Conservation (phyloP, 1,284 basidiomycete genomes). For the Peniophora sp. region DNA sequence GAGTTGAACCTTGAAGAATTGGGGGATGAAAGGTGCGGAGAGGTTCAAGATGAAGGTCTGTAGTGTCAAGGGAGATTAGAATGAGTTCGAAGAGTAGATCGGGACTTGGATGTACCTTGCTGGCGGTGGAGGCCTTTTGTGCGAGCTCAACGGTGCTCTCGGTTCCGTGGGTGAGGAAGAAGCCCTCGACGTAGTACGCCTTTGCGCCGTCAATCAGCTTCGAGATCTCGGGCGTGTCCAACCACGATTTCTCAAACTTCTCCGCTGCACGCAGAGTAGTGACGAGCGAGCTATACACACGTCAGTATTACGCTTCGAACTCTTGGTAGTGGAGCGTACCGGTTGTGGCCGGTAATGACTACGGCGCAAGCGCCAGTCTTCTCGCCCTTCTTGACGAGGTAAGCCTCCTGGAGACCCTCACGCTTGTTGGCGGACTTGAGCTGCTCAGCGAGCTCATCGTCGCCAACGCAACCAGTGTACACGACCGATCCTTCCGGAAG, state of each 20-base stretch:
- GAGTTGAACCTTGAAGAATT: conserved; percentile 87
- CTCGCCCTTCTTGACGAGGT: conserved; percentile 81
- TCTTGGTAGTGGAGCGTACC: conserved; percentile 37
- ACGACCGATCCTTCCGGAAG: conserved; percentile 88
- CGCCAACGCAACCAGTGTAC: conserved; percentile 92
- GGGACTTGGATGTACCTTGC: conserved; percentile 54
- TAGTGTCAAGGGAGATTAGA: conserved; percentile 1
- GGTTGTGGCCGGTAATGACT: conserved; percentile 88
- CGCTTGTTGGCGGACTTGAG: conserved; percentile 89
- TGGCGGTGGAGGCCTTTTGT: conserved; percentile 69
- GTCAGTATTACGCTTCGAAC: conserved; percentile 1
- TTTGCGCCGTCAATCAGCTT: conserved; percentile 76
- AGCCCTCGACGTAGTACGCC: conserved; percentile 94
- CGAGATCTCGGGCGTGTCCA: conserved; percentile 73
- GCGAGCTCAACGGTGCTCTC: conserved; percentile 72
- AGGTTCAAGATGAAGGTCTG: conserved; percentile 89
- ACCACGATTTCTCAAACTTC: conserved; percentile 78
- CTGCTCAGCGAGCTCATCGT: conserved; percentile 87
- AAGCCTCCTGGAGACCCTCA: conserved; percentile 86
- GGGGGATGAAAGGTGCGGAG: conserved; percentile 94
- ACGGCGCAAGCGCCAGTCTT: conserved; percentile 98
- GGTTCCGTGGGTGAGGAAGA: conserved; percentile 93
- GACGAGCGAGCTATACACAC: conserved; percentile 67
- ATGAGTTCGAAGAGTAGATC: conserved; percentile 3
- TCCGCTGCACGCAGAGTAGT: conserved; percentile 90